Conservation (phyloP, 2,329 filamentous ascomycete genomes). For the Neonectria sp. region DNA sequence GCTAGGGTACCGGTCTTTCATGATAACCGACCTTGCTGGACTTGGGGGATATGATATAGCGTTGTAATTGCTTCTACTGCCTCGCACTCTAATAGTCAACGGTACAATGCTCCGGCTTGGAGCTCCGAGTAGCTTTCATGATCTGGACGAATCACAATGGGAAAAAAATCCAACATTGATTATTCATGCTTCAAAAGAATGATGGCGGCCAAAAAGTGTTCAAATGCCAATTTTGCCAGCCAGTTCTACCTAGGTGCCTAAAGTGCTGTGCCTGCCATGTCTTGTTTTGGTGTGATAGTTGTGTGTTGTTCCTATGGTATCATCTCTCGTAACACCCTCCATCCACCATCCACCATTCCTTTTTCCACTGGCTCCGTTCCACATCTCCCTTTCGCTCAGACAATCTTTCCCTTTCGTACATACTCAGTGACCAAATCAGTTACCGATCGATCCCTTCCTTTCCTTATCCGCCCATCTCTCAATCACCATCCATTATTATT, state of each 20-base stretch:
- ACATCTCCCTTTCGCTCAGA: conserved; percentile 12
- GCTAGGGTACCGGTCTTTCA: conserved; percentile 16
- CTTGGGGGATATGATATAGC: conserved; percentile 35
- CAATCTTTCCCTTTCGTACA: conserved; percentile 25
- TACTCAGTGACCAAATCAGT: conserved; percentile 35
- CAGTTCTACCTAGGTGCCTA: conserved; percentile 23
- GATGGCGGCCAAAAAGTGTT: background rate
- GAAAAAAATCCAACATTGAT: conserved; percentile 30
- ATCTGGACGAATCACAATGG: conserved; percentile 35
- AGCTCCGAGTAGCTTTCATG: conserved; percentile 32
- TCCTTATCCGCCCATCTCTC: conserved; percentile 15
- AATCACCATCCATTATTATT: conserved; percentile 3
- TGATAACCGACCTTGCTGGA: conserved; percentile 20
- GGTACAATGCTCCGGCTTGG: conserved; percentile 14
- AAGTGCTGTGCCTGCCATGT: conserved; percentile 15
- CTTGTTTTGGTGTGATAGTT: conserved; percentile 22
- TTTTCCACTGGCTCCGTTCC: conserved; percentile 10
- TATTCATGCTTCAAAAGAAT: conserved; percentile 26
- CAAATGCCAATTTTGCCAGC: conserved; percentile 15
- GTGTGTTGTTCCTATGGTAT: conserved; percentile 47
- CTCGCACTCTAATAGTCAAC: conserved; percentile 31
- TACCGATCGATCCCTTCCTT: conserved; percentile 3
- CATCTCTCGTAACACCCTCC: conserved; percentile 48
- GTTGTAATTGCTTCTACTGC: conserved; percentile 41
- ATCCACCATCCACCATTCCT: conserved; percentile 23